Percentiles rank a stretch among this genome's conserved stretches.
These are phyloP conservation scores for Lactarius quietus DNA, from an alignment of 768 basidiomycete genomes.

Conservation along the genomic window DNA sequence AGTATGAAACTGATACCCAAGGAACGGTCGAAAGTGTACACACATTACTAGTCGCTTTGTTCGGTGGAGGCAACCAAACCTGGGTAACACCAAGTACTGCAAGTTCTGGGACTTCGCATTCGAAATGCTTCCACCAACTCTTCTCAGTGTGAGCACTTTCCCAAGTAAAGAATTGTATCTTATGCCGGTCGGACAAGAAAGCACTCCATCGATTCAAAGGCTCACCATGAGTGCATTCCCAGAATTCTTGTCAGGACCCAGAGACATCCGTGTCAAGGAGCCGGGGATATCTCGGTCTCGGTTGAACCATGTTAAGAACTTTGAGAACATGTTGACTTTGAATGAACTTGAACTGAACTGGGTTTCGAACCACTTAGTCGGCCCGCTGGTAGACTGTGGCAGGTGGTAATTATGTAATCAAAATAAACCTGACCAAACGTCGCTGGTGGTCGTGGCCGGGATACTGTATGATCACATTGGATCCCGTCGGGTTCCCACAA, in stretches of 20 bases:
- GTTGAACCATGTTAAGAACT: neutral
- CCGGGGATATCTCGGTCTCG: constrained; percentile 28
- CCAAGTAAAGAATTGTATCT: constrained; percentile 89
- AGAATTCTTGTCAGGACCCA: constrained; percentile 46
- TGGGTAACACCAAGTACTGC: constrained; percentile 72
- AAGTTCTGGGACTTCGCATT: constrained; percentile 58
- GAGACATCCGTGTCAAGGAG: constrained; percentile 56
- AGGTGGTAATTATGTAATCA: too few relatives aligned
- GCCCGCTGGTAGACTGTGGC: too few relatives aligned
- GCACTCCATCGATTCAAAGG: neutral
- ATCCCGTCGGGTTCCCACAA: too few relatives aligned
- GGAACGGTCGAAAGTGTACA: neutral
- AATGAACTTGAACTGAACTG: neutral
- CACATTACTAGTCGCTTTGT: constrained; percentile 69
- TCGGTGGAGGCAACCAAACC: constrained; percentile 80
- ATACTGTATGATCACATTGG: too few relatives aligned
- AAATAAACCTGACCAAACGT: too few relatives aligned
- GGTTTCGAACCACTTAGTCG: too few relatives aligned
- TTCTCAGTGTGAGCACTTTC: constrained; percentile 50
- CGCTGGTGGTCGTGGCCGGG: too few relatives aligned
- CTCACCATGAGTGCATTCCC: constrained; percentile 66
- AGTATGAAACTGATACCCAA: neutral
- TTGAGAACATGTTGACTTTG: constrained; percentile 9
- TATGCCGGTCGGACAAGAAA: constrained; percentile 5
- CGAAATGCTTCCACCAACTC: constrained; percentile 83